A percentile compares a stretch with the other conserved stretches of the same genome.
Conservation (phyloP, 805 yeast genomes). For the Wickerhamiella kurtzmanii region DNA sequence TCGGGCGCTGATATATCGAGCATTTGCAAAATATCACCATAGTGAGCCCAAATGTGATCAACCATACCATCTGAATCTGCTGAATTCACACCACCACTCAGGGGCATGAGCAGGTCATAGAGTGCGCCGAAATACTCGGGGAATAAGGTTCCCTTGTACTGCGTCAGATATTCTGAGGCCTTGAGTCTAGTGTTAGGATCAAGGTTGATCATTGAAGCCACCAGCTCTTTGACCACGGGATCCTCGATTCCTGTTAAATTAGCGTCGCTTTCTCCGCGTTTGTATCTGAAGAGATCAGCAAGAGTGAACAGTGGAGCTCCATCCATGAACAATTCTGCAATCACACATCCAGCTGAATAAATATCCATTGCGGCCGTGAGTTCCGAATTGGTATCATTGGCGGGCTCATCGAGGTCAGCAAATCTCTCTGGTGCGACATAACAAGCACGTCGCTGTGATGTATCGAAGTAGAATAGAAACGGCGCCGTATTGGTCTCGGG, state of each 20-base stretch:
- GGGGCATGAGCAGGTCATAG: slow-evolving; percentile 18
- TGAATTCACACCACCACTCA: slow-evolving; percentile 16
- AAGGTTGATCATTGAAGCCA: slow-evolving; percentile 47
- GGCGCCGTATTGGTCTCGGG: slow-evolving; percentile 92
- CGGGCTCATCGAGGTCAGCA: slow-evolving; percentile 17
- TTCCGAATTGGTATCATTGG: not conserved
- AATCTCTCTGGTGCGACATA: slow-evolving; percentile 94
- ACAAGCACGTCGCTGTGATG: slow-evolving; percentile 73
- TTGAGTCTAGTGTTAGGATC: slow-evolving; percentile 48
- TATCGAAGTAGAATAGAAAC: slow-evolving; percentile 83
- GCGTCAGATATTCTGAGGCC: slow-evolving; percentile 40
- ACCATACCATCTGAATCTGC: slow-evolving; percentile 44
- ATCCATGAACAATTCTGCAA: slow-evolving; percentile 78
- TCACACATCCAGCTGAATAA: slow-evolving; percentile 47
- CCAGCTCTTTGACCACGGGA: slow-evolving; percentile 37
- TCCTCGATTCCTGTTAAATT: slow-evolving; percentile 49
- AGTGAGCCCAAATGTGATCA: slow-evolving; percentile 30
- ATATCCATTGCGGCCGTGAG: slow-evolving; percentile 64
- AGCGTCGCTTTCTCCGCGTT: slow-evolving; percentile 53
- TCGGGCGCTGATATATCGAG: not conserved
- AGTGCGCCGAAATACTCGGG: slow-evolving; percentile 56
- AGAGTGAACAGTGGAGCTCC: slow-evolving; percentile 79
- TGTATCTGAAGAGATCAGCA: slow-evolving; percentile 75
- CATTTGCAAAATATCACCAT: slow-evolving; percentile 8
- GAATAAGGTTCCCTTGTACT: slow-evolving; percentile 40